These are phyloP conservation scores for Hysterangium stoloniferum DNA, from an alignment of 768 basidiomycete genomes.

Conservation along the genomic window DNA sequence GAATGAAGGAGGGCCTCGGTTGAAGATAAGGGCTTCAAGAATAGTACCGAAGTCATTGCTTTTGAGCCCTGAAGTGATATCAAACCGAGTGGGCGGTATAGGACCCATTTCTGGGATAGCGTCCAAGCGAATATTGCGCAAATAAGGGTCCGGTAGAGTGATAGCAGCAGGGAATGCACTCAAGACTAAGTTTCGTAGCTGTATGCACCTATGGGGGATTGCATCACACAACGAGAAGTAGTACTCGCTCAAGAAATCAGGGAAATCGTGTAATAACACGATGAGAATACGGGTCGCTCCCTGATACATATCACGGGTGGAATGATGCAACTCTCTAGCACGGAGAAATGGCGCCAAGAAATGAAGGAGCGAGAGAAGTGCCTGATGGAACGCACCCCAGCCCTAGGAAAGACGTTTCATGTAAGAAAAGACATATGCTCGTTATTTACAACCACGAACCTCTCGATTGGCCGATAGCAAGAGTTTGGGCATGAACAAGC, in stretches of 20 bases:
- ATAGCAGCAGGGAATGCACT: slow-evolving; percentile 86
- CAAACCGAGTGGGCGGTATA: slow-evolving; percentile 85
- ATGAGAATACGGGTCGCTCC: slow-evolving; percentile 86
- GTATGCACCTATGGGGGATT: slow-evolving; percentile 88
- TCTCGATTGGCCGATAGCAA: slow-evolving; percentile 83
- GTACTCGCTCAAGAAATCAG: slow-evolving; percentile 94
- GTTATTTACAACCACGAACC: slow-evolving; percentile 31
- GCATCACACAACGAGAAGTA: slow-evolving; percentile 94
- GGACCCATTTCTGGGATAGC: slow-evolving; percentile 84
- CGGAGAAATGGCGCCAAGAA: slow-evolving; percentile 90
- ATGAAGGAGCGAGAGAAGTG: slow-evolving; percentile 88
- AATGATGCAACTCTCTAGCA: slow-evolving; percentile 67
- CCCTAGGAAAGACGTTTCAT: slow-evolving; percentile 40
- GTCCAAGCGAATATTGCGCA: slow-evolving; percentile 67
- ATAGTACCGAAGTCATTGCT: slow-evolving; percentile 68
- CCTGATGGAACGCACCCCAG: slow-evolving; percentile 94
- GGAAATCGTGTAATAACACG: slow-evolving; percentile 96
- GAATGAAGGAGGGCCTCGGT: slow-evolving; percentile 64
- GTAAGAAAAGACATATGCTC: neutral
- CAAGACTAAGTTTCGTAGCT: slow-evolving; percentile 93
- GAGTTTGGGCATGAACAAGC: slow-evolving; percentile 95
- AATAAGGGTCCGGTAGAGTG: slow-evolving; percentile 78
- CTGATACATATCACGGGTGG: slow-evolving; percentile 82
- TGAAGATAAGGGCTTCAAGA: slow-evolving; percentile 81
- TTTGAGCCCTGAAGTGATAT: slow-evolving; percentile 80